phyloP scores from a whole-genome alignment of 2,329 filamentous ascomycete species.

The Fusarium papillatum region DNA sequence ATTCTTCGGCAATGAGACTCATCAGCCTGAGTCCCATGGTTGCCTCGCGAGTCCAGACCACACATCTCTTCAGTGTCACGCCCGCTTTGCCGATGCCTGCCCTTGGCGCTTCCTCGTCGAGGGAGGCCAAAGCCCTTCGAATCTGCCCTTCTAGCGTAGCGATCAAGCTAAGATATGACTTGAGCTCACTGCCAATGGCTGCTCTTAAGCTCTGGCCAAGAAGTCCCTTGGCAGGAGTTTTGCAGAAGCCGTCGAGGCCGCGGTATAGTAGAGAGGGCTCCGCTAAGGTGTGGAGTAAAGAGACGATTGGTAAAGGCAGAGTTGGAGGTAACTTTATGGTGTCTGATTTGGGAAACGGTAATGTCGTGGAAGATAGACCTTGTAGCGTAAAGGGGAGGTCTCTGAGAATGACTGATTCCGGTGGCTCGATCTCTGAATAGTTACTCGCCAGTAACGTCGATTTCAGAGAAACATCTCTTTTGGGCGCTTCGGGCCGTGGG shows the following conservation, averaged over 20 bases:
- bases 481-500: constrained; percentile 47
- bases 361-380: constrained; percentile 87
- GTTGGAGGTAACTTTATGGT: constrained; percentile 82
- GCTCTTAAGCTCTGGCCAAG: constrained; percentile 92
- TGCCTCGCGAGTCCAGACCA: constrained; percentile 97
- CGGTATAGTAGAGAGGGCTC: constrained; percentile 96
- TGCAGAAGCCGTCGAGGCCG: constrained; percentile 83
- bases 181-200: constrained; percentile 86
- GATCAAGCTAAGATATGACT: constrained; percentile 90
- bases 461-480: constrained; percentile 68
- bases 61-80: constrained; percentile 94
- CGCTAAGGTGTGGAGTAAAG: constrained; percentile 88
- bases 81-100: constrained; percentile 86
- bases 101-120: constrained; percentile 77
- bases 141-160: constrained; percentile 96
- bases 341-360: constrained; percentile 79
- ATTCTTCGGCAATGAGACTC: constrained; percentile 94
- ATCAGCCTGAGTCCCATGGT: constrained; percentile 95
- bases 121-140: constrained; percentile 80
- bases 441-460: constrained; percentile 70
- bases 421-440: constrained; percentile 68
- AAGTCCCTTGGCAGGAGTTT: constrained; percentile 85
- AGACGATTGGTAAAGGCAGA: constrained; percentile 87
- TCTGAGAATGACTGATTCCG: constrained; percentile 76
- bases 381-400: constrained; percentile 95